Conservation (phyloP, 2,329 filamentous ascomycete species). For the Cadophora sp. region DNA sequence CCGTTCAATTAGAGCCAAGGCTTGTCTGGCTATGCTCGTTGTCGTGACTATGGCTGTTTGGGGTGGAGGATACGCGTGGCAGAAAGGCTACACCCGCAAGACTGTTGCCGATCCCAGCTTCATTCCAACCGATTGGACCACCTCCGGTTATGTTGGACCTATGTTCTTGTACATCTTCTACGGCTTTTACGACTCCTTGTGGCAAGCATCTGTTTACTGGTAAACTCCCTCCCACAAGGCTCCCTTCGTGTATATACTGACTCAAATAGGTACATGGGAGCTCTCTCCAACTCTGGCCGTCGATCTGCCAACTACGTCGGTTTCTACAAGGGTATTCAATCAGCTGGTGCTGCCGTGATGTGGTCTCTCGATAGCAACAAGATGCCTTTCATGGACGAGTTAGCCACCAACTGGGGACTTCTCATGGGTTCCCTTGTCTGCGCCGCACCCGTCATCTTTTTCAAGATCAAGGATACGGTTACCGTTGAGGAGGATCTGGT, state of each 20-base stretch:
- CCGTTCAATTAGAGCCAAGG: constrained; percentile 72
- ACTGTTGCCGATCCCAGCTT: constrained; percentile 33
- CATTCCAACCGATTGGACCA: constrained; percentile 65
- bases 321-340: constrained; percentile 90
- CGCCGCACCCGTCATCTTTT: constrained; percentile 79
- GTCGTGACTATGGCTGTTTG: constrained; percentile 78
- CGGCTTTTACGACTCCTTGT: constrained; percentile 86
- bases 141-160: constrained; percentile 72
- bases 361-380: constrained; percentile 71
- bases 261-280: constrained; percentile 79
- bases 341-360: constrained; percentile 80
- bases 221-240: constrained; percentile 44
- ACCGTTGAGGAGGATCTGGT: constrained; percentile 80
- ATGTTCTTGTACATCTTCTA: constrained; percentile 94
- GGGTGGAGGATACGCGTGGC: constrained; percentile 84
- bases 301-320: constrained; percentile 91
- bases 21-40: constrained; percentile 66
- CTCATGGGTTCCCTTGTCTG: constrained; percentile 76
- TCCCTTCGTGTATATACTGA: constrained; percentile 21
- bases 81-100: constrained; percentile 64
- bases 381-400: constrained; percentile 73
- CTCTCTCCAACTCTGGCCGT: constrained; percentile 89
- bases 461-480: constrained; percentile 84
- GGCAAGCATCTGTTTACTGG: constrained; percentile 94
- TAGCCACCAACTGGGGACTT: constrained; percentile 78